A percentile compares a stretch with the other conserved stretches of the same genome.
Evolutionary conservation across 208 protist species (phyloP).

Genomic region (Trypanosoma mega): DNA sequence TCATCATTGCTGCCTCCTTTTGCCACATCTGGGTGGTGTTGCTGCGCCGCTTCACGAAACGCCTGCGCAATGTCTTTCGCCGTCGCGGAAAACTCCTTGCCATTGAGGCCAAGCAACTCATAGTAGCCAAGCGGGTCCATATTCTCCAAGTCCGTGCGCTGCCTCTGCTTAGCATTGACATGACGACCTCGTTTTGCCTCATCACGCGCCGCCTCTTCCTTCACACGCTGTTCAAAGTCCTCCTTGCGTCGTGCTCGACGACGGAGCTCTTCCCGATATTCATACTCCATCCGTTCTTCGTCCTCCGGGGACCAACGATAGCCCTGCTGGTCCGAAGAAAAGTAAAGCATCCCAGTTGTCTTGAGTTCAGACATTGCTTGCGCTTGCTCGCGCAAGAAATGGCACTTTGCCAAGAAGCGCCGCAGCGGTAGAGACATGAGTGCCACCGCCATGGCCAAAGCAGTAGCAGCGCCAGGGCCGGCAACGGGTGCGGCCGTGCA

Average conservation of each 20-base stretch:
- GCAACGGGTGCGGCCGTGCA: constrained; percentile 46
- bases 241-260: constrained; percentile 56
- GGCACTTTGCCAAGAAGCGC: constrained; percentile 30
- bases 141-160: constrained; percentile 73
- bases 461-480: constrained; percentile 62
- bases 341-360: constrained; percentile 70
- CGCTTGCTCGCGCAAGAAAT: constrained; percentile 48
- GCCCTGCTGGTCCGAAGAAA: constrained; percentile 71
- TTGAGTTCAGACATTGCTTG: constrained; percentile 68
- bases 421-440: constrained; percentile 32
- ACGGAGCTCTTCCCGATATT: constrained; percentile 88
- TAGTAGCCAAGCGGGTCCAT: constrained; percentile 90
- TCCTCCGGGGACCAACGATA: constrained; percentile 85
- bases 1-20: constrained; percentile 32
- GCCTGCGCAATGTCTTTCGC: constrained; percentile 81
- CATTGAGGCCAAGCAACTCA: constrained; percentile 71
- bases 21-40: constrained; percentile 78
- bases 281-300: constrained; percentile 85
- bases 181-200: constrained; percentile 47
- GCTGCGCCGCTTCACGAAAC: constrained; percentile 64
- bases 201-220: constrained; percentile 78
- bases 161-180: constrained; percentile 66
- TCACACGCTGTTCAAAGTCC: constrained; percentile 81
- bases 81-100: constrained; percentile 69
- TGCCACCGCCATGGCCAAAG: constrained; percentile 50